These are phyloP conservation scores for Cryptococcus deneoformans DNA, from an alignment of 1,284 basidiomycete genomes.

Conservation along the genomic window DNA sequence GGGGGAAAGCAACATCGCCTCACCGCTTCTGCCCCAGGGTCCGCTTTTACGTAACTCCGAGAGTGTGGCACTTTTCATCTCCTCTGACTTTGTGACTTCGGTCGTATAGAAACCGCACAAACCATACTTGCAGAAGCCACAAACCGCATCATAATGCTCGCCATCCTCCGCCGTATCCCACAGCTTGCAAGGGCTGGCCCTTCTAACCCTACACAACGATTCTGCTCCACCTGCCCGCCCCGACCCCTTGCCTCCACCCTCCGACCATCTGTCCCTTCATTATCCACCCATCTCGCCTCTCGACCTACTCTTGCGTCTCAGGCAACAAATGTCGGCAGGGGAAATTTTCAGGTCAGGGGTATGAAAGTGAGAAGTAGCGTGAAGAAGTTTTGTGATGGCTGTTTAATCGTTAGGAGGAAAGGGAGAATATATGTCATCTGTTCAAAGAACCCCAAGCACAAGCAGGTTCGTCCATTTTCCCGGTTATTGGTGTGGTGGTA, in stretches of 20 bases:
- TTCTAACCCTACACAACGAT: slow-evolving; percentile 2
- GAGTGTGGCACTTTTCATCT: background rate
- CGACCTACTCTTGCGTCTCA: background rate
- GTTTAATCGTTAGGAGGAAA: slow-evolving; percentile 79
- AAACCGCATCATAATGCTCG: slow-evolving; percentile 6
- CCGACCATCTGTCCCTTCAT: slow-evolving; percentile 7
- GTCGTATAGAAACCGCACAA: too few species aligned
- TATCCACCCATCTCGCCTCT: slow-evolving; percentile 1
- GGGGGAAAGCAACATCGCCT: too few species aligned
- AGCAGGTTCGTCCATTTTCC: slow-evolving; percentile 70
- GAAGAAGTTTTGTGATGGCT: slow-evolving; percentile 88
- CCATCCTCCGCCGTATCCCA: slow-evolving; percentile 8
- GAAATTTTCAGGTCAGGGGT: slow-evolving; percentile 58
- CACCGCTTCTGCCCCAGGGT: too few species aligned
- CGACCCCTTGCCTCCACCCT: slow-evolving; percentile 7
- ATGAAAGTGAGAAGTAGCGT: slow-evolving; percentile 98
- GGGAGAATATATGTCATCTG: slow-evolving; percentile 93
- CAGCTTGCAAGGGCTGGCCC: background rate
- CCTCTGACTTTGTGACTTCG: background rate
- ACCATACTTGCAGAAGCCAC: background rate
- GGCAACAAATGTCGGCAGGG: background rate
- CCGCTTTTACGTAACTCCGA: too few species aligned
- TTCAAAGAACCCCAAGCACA: slow-evolving; percentile 93
- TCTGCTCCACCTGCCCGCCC: slow-evolving; percentile 18
- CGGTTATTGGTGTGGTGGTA: background rate